phyloP scores from a whole-genome alignment of 345 rosid species.

The Arabidopsis suecica region DNA sequence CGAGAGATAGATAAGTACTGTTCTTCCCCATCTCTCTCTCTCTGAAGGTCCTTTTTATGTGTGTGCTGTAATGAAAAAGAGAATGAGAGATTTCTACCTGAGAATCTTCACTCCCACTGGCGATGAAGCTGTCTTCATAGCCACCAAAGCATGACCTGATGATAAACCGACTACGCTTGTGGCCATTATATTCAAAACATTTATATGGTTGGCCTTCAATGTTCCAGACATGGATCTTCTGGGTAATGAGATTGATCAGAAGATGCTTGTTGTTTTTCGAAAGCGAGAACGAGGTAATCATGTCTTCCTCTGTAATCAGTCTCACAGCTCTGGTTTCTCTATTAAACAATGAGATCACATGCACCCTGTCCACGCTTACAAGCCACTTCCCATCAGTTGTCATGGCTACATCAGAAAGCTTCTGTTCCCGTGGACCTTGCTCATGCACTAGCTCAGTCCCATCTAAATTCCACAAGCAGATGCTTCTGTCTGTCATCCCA shows the following conservation, averaged over 20 bases:
- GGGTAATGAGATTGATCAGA: constrained; percentile 55
- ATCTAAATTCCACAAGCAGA: constrained; percentile 62
- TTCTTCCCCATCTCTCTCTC: not conserved
- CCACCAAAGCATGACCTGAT: constrained; percentile 77
- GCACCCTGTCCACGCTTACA: constrained; percentile 48
- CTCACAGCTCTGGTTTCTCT: constrained; percentile 54
- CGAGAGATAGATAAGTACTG: not conserved
- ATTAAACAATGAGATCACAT: constrained; percentile 51
- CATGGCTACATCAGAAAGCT: constrained; percentile 60
- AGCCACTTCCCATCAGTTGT: constrained; percentile 62
- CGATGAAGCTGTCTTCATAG: constrained; percentile 53
- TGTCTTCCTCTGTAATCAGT: constrained; percentile 50
- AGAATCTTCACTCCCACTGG: constrained; percentile 70
- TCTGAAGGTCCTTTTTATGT: not conserved
- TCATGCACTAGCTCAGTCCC: constrained; percentile 55
- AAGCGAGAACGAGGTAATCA: constrained; percentile 62
- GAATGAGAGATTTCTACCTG: constrained; percentile 47
- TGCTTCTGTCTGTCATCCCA: constrained; percentile 55
- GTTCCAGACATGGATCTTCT: constrained; percentile 61
- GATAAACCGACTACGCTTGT: constrained; percentile 52
- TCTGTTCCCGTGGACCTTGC: constrained; percentile 51
- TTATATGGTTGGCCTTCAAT: constrained; percentile 45
- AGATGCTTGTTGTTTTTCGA: constrained; percentile 53
- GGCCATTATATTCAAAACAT: constrained; percentile 48
- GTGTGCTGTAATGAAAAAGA: not conserved